Percentiles rank a stretch among this genome's conserved stretches.
These are phyloP conservation scores for Parasarocladium wereldwijsianum DNA, from an alignment of 2,329 filamentous ascomycete genomes.

Conservation along the genomic window DNA sequence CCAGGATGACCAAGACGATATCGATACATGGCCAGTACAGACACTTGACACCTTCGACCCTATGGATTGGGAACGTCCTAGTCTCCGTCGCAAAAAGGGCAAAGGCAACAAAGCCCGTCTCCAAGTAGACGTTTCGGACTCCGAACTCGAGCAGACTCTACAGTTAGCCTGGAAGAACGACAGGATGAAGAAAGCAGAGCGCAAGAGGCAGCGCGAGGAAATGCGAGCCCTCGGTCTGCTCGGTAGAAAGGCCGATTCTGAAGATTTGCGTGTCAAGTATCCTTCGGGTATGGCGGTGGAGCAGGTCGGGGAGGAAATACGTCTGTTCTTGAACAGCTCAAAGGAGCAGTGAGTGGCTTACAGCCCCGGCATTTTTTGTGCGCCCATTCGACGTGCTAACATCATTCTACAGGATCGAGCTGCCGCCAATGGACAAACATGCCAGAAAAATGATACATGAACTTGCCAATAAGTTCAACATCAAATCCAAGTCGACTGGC, in stretches of 20 bases:
- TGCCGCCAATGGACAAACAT: slow-evolving; percentile 74
- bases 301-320: slow-evolving; percentile 59
- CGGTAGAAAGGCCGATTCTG: slow-evolving; percentile 38
- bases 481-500: slow-evolving; percentile 77
- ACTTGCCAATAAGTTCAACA: slow-evolving; percentile 55
- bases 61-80: slow-evolving; percentile 68
- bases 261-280: slow-evolving; percentile 57
- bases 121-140: slow-evolving; percentile 43
- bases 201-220: slow-evolving; percentile 56
- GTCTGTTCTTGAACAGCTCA: slow-evolving; percentile 49
- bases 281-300: slow-evolving; percentile 54
- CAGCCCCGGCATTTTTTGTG: too few species aligned
- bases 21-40: not conserved
- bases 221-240: slow-evolving; percentile 52
- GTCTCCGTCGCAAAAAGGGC: slow-evolving; percentile 44
- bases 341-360: slow-evolving; percentile 41
- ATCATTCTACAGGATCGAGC: slow-evolving; percentile 37
- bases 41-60: slow-evolving; percentile 55
- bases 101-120: slow-evolving; percentile 45
- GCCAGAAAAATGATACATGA: slow-evolving; percentile 70
- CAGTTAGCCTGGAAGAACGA: slow-evolving; percentile 50
- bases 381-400: slow-evolving; percentile 6
- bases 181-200: slow-evolving; percentile 53
- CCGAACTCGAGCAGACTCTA: slow-evolving; percentile 48
- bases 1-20: too few species aligned